Conservation (phyloP, 164 flowering plant genomes). For the Nymphaea colorata region DNA sequence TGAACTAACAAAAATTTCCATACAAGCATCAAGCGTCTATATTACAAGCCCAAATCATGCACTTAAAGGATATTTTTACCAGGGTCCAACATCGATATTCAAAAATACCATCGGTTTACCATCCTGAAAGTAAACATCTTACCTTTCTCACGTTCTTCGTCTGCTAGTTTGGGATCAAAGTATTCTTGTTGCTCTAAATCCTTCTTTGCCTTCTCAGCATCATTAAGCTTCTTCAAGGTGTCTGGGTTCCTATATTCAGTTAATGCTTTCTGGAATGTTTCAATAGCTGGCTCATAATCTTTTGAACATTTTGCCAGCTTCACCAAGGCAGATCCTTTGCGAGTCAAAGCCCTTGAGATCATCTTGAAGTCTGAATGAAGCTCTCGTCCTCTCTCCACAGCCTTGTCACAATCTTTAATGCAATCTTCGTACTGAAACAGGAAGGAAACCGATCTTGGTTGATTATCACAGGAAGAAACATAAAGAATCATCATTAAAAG, state of each 20-base stretch:
- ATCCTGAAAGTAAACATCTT: background rate
- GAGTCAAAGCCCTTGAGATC: constrained; percentile 87
- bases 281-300: constrained; percentile 88
- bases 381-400: constrained; percentile 96
- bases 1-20: too few relatives aligned
- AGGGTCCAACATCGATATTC: too few relatives aligned
- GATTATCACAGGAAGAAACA: too few relatives aligned
- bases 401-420: constrained; percentile 88
- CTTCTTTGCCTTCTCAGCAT: constrained; percentile 92
- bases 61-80: too few relatives aligned
- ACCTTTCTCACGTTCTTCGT: constrained; percentile 99
- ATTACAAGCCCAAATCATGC: too few relatives aligned
- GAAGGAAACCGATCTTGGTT: background rate
- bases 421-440: constrained; percentile 76
- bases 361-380: constrained; percentile 87
- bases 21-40: too few relatives aligned
- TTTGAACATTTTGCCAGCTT: constrained; percentile 86
- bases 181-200: constrained; percentile 91
- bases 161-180: constrained; percentile 77
- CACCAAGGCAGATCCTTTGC: constrained; percentile 84
- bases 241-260: constrained; percentile 98
- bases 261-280: constrained; percentile 88
- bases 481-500: too few relatives aligned
- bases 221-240: constrained; percentile 82
- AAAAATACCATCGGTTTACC: too few relatives aligned